A percentile compares a stretch with the other conserved stretches of the same genome.
Evolutionary conservation across 2,329 filamentous ascomycete species (phyloP).

Genomic region (Colletotrichum echinochloae): DNA sequence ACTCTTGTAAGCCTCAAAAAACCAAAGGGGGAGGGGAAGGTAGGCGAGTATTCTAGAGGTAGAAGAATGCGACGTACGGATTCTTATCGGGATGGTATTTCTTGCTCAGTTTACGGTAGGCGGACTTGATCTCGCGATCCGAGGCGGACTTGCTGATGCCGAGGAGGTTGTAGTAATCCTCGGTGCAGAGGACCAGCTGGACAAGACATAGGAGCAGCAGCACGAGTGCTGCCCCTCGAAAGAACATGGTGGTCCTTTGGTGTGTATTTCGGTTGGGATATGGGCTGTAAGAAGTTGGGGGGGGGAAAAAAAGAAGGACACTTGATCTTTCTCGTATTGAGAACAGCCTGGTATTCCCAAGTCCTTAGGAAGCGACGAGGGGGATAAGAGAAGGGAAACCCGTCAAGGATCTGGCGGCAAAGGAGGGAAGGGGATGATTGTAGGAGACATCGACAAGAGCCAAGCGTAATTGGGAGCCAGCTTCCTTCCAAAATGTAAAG

Average conservation of each 20-base stretch:
- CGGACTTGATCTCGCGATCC: slow-evolving; percentile 91
- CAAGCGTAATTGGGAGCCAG: slow-evolving; percentile 24
- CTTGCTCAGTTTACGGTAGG: slow-evolving; percentile 92
- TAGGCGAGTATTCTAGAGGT: not conserved
- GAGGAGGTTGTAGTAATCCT: slow-evolving; percentile 89
- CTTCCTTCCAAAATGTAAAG: slow-evolving; percentile 37
- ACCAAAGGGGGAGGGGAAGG: not conserved
- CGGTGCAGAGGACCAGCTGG: slow-evolving; percentile 67
- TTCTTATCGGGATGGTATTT: slow-evolving; percentile 99
- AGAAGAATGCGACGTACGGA: slow-evolving; percentile 69
- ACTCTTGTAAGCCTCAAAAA: not conserved
- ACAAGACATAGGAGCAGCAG: slow-evolving; percentile 64
- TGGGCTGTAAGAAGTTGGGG: not conserved
- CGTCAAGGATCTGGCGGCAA: not conserved
- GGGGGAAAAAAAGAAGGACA: not conserved
- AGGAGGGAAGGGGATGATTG: not conserved
- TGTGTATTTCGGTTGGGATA: slow-evolving; percentile 15
- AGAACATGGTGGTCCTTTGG: slow-evolving; percentile 60
- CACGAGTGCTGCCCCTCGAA: slow-evolving; percentile 61
- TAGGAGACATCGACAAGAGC: slow-evolving; percentile 23
- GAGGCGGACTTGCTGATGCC: slow-evolving; percentile 82
- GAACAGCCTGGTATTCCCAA: not conserved
- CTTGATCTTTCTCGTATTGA: not conserved
- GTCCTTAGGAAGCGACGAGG: not conserved
- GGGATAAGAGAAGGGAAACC: not conserved